A percentile compares a stretch with the other conserved stretches of the same genome.
Conservation (phyloP, 1,284 basidiomycete species). For the Pseudomicrostroma phylloplanum region DNA sequence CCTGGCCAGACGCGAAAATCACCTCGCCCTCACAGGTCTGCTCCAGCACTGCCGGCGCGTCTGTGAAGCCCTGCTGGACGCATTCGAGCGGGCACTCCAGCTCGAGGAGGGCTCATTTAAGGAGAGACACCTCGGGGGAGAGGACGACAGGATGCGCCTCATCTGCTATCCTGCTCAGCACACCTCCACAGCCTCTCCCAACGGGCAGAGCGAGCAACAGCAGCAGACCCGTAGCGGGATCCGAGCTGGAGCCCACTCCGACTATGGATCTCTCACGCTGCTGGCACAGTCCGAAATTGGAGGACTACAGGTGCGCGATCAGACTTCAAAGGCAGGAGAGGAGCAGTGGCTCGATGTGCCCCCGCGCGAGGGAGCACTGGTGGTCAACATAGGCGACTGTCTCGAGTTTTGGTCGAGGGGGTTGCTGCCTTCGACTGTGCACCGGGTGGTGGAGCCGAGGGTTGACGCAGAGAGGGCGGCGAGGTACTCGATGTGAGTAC, state of each 20-base stretch:
- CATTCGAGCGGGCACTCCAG: slow-evolving; percentile 30
- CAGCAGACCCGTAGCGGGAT: slow-evolving; percentile 17
- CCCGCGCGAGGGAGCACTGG: slow-evolving; percentile 72
- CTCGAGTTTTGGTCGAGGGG: slow-evolving; percentile 53
- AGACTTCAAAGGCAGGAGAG: slow-evolving; percentile 58
- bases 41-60: slow-evolving; percentile 28
- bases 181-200: not conserved
- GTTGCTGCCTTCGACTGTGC: slow-evolving; percentile 32
- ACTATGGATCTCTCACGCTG: slow-evolving; percentile 76
- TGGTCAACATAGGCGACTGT: slow-evolving; percentile 76
- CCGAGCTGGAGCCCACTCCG: slow-evolving; percentile 52
- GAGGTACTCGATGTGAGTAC: slow-evolving; percentile 24
- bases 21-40: slow-evolving; percentile 17
- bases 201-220: slow-evolving; percentile 11
- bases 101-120: slow-evolving; percentile 18
- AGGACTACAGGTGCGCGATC: slow-evolving; percentile 63
- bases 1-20: not conserved
- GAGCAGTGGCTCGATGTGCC: slow-evolving; percentile 62
- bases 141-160: slow-evolving; percentile 33
- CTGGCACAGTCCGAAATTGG: slow-evolving; percentile 80
- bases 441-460: slow-evolving; percentile 33
- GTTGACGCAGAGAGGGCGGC: slow-evolving; percentile 22
- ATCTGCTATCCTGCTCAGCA: slow-evolving; percentile 35
- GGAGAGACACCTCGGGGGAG: slow-evolving; percentile 22
- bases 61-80: slow-evolving; percentile 22